These are phyloP conservation scores for Trichosporon coremiiforme DNA, from an alignment of 1,284 basidiomycete species.

Conservation along the genomic window DNA sequence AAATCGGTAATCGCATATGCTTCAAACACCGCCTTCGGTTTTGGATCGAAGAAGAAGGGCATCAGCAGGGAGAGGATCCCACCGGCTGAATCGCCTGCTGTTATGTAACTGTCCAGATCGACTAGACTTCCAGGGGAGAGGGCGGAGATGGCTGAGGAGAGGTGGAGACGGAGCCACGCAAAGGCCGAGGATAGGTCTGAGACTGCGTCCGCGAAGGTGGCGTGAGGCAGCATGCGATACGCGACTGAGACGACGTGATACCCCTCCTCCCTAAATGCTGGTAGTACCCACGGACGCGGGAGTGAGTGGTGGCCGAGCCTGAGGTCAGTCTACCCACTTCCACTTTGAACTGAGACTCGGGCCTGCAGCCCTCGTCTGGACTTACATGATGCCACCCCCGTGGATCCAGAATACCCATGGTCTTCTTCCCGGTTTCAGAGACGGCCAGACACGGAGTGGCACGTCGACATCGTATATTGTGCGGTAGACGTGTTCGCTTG, in stretches of 20 bases:
- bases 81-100: slow-evolving; percentile 43
- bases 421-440: neutral
- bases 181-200: slow-evolving; percentile 33
- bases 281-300: slow-evolving; percentile 37
- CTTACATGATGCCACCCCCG: slow-evolving; percentile 32
- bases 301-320: slow-evolving; percentile 33
- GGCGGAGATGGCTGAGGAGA: slow-evolving; percentile 18
- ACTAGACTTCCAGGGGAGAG: neutral
- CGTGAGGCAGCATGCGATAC: slow-evolving; percentile 39
- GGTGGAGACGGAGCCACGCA: slow-evolving; percentile 33
- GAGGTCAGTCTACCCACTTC: neutral
- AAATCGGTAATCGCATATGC: slow-evolving; percentile 38
- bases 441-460: slow-evolving; percentile 38
- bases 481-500: slow-evolving; percentile 37
- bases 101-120: slow-evolving; percentile 34
- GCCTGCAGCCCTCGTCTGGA: neutral
- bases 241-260: slow-evolving; percentile 38
- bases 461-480: slow-evolving; percentile 34
- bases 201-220: slow-evolving; percentile 31
- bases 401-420: slow-evolving; percentile 46
- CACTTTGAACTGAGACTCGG: no score
- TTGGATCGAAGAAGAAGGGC: neutral
- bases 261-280: slow-evolving; percentile 28
- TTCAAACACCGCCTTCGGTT: slow-evolving; percentile 28
- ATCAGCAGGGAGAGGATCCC: slow-evolving; percentile 29